Evolutionary conservation across 2,329 filamentous ascomycete genomes (phyloP).

Genomic region (Talaromyces piceae): DNA sequence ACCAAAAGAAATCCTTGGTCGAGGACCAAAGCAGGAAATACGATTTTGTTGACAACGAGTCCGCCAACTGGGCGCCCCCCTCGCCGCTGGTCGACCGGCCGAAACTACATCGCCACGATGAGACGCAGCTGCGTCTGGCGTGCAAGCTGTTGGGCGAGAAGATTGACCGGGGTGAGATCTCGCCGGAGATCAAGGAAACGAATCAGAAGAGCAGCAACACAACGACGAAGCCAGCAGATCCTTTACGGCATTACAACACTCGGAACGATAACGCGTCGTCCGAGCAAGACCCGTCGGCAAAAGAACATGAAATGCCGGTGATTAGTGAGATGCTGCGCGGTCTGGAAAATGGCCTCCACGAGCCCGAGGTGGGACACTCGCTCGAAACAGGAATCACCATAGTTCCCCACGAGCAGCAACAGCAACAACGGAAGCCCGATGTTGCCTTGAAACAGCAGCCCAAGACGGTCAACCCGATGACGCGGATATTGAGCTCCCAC

Average conservation of each 20-base stretch:
- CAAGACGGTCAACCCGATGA: background rate
- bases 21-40: constrained; percentile 19
- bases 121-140: constrained; percentile 27
- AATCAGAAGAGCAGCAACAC: background rate
- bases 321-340: background rate
- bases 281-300: background rate
- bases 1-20: background rate
- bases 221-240: background rate
- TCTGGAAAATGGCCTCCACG: background rate
- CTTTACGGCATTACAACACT: background rate
- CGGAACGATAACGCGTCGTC: background rate
- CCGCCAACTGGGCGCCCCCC: constrained; percentile 21
- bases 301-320: background rate
- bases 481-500: background rate
- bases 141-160: constrained; percentile 27
- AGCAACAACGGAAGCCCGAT: no score
- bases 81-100: constrained; percentile 30
- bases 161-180: constrained; percentile 20
- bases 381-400: background rate
- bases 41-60: constrained; percentile 28
- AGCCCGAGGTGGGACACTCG: background rate
- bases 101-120: constrained; percentile 24
- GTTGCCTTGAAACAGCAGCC: background rate
- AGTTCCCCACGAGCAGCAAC: background rate
- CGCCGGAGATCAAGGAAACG: background rate